Evolutionary conservation across 1,284 basidiomycete species (phyloP), one percentile per base, ranked within the genome.

Genomic region (Entoloma clypeatum): DNA sequence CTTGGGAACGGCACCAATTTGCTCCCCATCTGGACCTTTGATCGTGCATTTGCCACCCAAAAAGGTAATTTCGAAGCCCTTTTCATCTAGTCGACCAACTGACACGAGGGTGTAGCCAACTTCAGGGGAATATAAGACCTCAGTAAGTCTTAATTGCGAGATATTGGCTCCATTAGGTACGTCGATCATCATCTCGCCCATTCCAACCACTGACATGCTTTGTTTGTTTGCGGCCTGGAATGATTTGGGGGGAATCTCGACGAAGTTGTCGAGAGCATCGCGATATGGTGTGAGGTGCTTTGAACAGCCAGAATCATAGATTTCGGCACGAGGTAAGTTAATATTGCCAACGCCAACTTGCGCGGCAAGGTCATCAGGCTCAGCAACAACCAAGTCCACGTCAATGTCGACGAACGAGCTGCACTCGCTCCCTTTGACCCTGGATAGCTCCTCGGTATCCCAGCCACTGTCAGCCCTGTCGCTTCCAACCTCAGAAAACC

Each of bases 251-350:
- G 53, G 43, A 3, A 64, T 69, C 0, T 44, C n/a, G 0, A 30
- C 10, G 32, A 64, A 62, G 7, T 43, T 58, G 0, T 48, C 40
- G 48, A 73, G 63, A 6, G 47, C 36, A 16, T 68, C 48, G 0
- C 51, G 42, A 43, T 67, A 67, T 0, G 65, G 70, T 9, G 74
- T 62, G 34, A 73, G 70, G 2, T n/a, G n/a, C n/a, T 51, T 23
- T 0, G 61, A 64, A 2, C 58, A 57, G 0, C 72, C 68, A 1
- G 65, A 69, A 45, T 73, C 63, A 34, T 55, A 64, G 0, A 72
- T 26, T 28, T 69, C 59, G 1, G 47, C 47, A 6, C 33, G 37
- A 8, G 41, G 17, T 24, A 29, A 7, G 29, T 36, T 36, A 3
- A 38, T 31, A 19, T 40, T 36, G 4, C 30, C 10, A 22, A 36